Base-by-base conservation (phyloP, 2,329 filamentous ascomycete species). In the Aspergillus pseudonomiae region DNA sequence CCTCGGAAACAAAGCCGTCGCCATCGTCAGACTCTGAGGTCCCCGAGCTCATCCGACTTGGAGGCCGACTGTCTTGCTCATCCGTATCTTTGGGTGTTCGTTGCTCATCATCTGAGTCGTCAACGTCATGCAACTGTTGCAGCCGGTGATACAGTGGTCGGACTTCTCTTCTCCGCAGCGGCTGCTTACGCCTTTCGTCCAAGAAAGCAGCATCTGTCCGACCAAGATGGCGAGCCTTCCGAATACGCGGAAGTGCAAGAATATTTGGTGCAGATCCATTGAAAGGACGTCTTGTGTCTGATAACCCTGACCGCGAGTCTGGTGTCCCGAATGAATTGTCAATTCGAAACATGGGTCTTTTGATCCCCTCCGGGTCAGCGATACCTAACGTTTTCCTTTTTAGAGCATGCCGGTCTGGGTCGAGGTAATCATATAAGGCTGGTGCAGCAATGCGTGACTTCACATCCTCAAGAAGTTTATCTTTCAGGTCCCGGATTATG, bases 401-500 rank as follows among this genome's bases (percentile, higher is more conserved):
- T n/a, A 88, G 86, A 2, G 84, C 83, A 77, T 97, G 93, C 63
- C 93, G 91, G 60, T 86, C 86, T 4, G 95, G 94, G 68, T 97
- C 90, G 63, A 99, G 86, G 72, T 90, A 93, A 48, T 93, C 87
- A 69, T 92, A 91, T 43, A 99, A 83, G 50, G 89, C 86, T 3
- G 93, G 93, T 7, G 90, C 91, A 10, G 92, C 94, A 55, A 98
- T 89, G 71, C 94, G 91, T 52, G 90, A 91, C 70, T 94, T 93
- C 73, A 98, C 91, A 75, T 97, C 93, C 68, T 91, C 88, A 66
- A 98, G 88, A 41, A 99, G 82, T 76, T 96, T 95, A 74, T 96
- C 91, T 63, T 88, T 89, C 74, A 99, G 83, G 76, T 98, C 94
- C 59, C 88, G 87, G 58, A 90, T 87, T 59, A 97, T 86, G 52